Evolutionary conservation across 176 grass and related monocot genomes (phyloP).

Genomic region (Raddia distichophylla): DNA sequence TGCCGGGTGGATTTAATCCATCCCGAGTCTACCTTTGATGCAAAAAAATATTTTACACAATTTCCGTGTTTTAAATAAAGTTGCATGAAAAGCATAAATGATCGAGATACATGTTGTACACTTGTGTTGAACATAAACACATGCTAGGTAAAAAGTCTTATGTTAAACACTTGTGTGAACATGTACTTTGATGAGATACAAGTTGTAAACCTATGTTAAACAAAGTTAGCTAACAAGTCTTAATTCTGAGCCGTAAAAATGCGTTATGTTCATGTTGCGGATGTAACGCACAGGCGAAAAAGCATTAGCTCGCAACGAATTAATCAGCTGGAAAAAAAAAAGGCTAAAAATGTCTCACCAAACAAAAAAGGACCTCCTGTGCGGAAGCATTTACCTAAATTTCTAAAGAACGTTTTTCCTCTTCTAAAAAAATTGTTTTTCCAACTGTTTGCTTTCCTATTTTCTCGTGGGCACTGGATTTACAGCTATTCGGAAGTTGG

Average conservation of each 20-base stretch:
- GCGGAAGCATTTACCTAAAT: background rate
- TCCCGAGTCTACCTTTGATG: no score
- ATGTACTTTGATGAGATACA: no score
- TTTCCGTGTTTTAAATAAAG: background rate
- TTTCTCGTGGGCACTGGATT: slow-evolving; percentile 27
- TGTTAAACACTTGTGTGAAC: no score
- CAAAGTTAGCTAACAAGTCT: no score
- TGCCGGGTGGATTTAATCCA: no score
- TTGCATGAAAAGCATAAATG: background rate
- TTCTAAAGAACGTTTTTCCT: background rate
- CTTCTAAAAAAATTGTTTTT: no score
- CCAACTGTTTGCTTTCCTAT: slow-evolving; percentile 1
- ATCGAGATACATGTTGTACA: no score
- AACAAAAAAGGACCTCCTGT: background rate
- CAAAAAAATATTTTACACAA: no score
- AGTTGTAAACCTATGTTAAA: no score
- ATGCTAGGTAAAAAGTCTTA: no score
- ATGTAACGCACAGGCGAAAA: background rate
- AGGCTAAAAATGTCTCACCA: background rate
- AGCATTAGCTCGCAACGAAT: background rate
- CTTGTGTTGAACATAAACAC: no score
- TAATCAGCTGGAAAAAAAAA: background rate
- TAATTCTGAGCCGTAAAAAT: background rate
- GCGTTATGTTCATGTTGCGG: background rate
- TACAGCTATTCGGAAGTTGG: slow-evolving; percentile 51